Evolutionary conservation across 768 basidiomycete species (phyloP).

Genomic region (Lentinula lateritia): DNA sequence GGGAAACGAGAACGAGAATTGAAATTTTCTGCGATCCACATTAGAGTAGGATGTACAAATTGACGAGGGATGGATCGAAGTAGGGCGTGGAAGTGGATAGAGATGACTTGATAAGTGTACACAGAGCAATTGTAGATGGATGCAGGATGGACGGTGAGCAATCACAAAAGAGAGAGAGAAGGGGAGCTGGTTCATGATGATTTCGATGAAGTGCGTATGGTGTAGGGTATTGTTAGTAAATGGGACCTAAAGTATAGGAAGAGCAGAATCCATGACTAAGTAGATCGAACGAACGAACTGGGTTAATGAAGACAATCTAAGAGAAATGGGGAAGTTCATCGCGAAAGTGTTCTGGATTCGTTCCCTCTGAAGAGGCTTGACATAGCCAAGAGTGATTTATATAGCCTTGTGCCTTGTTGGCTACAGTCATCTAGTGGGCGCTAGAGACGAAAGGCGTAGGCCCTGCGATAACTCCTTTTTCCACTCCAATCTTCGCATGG

Average conservation of each 20-base stretch:
- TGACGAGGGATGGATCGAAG: not conserved
- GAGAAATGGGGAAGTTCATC: not conserved
- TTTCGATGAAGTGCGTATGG: not conserved
- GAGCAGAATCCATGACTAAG: not conserved
- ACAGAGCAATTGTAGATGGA: not conserved
- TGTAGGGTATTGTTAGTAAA: slow-evolving; percentile 1
- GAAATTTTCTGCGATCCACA: not conserved
- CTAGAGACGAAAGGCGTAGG: slow-evolving; percentile 65
- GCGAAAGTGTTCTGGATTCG: too few relatives aligned
- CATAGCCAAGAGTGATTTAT: not conserved
- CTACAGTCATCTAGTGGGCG: slow-evolving; percentile 40
- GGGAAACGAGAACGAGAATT: not conserved
- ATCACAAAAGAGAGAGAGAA: not conserved
- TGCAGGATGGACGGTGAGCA: not conserved
- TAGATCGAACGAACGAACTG: not conserved
- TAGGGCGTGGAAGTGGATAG: not conserved
- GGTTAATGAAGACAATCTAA: not conserved
- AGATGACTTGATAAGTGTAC: not conserved
- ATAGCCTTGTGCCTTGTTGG: not conserved
- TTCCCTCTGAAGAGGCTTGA: not conserved
- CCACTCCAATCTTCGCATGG: slow-evolving; percentile 69
- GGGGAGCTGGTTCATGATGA: not conserved
- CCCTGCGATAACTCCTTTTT: slow-evolving; percentile 81
- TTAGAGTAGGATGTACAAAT: not conserved
- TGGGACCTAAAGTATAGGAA: not conserved